Percentiles rank a stretch among this genome's conserved stretches.
These are phyloP conservation scores for Mentha longifolia DNA, from an alignment of 257 asterid species.

Conservation along the genomic window DNA sequence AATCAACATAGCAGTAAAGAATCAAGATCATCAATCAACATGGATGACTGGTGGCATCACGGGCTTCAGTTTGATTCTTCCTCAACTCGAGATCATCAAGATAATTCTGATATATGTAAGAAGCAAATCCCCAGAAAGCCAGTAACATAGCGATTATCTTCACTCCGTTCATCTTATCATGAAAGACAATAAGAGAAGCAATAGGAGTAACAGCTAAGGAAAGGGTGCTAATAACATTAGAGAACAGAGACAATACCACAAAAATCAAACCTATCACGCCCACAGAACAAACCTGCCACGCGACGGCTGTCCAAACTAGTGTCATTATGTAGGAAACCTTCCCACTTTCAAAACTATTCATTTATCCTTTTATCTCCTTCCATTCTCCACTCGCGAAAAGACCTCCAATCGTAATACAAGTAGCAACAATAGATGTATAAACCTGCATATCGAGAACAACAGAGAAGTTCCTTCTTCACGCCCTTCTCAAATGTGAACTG, in stretches of 20 bases:
- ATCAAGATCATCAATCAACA: slow-evolving; percentile 31
- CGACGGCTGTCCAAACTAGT: slow-evolving; percentile 75
- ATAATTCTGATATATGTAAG: too few species aligned
- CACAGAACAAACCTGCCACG: slow-evolving; percentile 88
- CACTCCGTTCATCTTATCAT: too few species aligned
- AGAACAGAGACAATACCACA: too few species aligned
- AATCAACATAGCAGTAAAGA: neutral
- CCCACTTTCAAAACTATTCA: slow-evolving; percentile 60
- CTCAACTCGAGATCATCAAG: slow-evolving; percentile 56
- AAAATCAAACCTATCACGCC: slow-evolving; percentile 88
- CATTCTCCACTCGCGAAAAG: slow-evolving; percentile 91
- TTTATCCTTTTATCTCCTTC: slow-evolving; percentile 64
- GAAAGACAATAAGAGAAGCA: too few species aligned
- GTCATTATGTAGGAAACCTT: slow-evolving; percentile 69
- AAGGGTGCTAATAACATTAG: too few species aligned
- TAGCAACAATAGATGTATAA: slow-evolving; percentile 69
- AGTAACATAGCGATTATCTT: too few species aligned
- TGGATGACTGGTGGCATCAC: slow-evolving; percentile 33
- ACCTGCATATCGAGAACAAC: slow-evolving; percentile 92
- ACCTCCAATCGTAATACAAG: slow-evolving; percentile 54
- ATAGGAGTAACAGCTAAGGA: too few species aligned
- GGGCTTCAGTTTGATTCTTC: slow-evolving; percentile 34
- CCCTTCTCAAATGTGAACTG: slow-evolving; percentile 85
- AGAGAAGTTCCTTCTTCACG: slow-evolving; percentile 72
- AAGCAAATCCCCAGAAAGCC: too few species aligned